These are phyloP conservation scores for Aphanomyces cochlioides DNA, from an alignment of 352 stramenopile genomes.

Conservation along the genomic window DNA sequence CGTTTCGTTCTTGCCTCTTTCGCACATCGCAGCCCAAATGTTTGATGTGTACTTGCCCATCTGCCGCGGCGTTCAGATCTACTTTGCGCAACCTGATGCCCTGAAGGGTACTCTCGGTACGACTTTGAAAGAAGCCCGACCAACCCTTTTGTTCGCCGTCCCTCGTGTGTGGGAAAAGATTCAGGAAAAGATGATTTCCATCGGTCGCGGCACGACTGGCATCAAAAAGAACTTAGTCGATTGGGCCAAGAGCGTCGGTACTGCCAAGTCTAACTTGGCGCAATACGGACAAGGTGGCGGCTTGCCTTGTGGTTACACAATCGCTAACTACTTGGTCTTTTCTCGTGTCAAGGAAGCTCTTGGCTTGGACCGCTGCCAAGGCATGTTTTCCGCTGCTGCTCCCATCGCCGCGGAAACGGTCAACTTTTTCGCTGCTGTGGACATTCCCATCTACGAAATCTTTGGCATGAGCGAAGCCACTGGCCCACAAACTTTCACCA, in stretches of 20 bases:
- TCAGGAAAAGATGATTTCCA: slow-evolving; percentile 36
- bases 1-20: slow-evolving; percentile 41
- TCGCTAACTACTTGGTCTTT: slow-evolving; percentile 45
- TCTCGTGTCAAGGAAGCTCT: slow-evolving; percentile 28
- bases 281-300: slow-evolving; percentile 40
- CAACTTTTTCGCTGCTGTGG: slow-evolving; percentile 89
- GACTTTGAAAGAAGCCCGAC: slow-evolving; percentile 32
- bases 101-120: slow-evolving; percentile 37
- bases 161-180: slow-evolving; percentile 47
- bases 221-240: slow-evolving; percentile 46
- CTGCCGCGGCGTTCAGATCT: slow-evolving; percentile 42
- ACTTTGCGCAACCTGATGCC: slow-evolving; percentile 45
- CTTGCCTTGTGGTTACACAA: slow-evolving; percentile 41
- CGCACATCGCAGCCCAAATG: slow-evolving; percentile 38
- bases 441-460: slow-evolving; percentile 91
- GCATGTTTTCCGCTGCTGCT: slow-evolving; percentile 79
- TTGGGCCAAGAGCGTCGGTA: slow-evolving; percentile 46
- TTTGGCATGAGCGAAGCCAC: slow-evolving; percentile 91
- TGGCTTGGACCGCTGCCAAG: slow-evolving; percentile 60
- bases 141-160: slow-evolving; percentile 39
- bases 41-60: slow-evolving; percentile 40
- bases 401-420: slow-evolving; percentile 50
- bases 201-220: slow-evolving; percentile 30
- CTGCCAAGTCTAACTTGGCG: slow-evolving; percentile 18
- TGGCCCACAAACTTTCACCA: slow-evolving; percentile 77